Evolutionary conservation across 306 rosid genomes (phyloP), one percentile per base, ranked within the genome.

Genomic region (Vicia villosa): DNA sequence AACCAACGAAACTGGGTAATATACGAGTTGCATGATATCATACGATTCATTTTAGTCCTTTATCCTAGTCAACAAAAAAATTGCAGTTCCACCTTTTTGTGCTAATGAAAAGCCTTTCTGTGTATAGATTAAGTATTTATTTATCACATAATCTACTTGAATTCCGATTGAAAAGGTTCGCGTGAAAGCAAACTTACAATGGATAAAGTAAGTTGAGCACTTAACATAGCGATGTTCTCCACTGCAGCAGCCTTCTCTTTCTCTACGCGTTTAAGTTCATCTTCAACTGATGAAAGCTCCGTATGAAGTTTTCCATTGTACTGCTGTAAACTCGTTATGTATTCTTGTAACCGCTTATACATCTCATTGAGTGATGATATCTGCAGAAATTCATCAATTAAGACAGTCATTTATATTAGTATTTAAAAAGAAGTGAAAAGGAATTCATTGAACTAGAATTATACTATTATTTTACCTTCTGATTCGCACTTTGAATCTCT

Each of bases 301-400:
- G 86, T 84, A 63, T 94, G 99, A 75, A 94, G 97, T 58, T 94
- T 94, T 64, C 95, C 92, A 57, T 94, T 94, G 80, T 94, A 94
- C n/a, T 91, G 96, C 63, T 94, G 99, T 73, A 94, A 85, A 79
- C 97, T 94, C 21, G 97, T 87, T 64, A 91, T 94, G 80, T 94
- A 94, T 22, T 94, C 99, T 69, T 94, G 99, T 77, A 91, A 74
- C 62, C 92, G 88, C 83, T 89, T 94, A 84, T 94, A 94, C 99
- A 94, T 94, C 26, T 94, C 99, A 74, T 91, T 94, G 50, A 94
- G 96, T 15, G 99, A 91, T 2, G 86, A 74, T 81, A 91, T 88
- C 99, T 94, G 85, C 88, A 70, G 17, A 77, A 75, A 67, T 64
- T 40, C 69, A 81, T 50, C 30, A 24, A 41, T 11, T 32, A 36